phyloP scores from a whole-genome alignment of 148 eudicot species.

The Amaranthus cruentus region DNA sequence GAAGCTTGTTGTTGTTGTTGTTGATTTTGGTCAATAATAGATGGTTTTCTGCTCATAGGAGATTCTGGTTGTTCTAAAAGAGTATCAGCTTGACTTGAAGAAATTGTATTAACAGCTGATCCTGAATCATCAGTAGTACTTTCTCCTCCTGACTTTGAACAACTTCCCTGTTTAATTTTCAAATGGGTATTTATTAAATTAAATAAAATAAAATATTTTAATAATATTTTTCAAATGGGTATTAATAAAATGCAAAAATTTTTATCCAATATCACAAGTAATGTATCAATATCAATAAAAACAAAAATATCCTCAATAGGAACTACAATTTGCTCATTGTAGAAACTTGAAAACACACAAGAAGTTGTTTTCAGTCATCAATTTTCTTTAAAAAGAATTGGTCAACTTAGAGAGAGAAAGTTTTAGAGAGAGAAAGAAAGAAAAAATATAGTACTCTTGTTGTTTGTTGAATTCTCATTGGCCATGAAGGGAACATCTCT shows the following conservation, averaged over 20 bases:
- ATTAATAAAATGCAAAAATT: not conserved
- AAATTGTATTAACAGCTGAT: slow-evolving; percentile 66
- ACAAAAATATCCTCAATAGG: slow-evolving; percentile 12
- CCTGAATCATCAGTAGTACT: slow-evolving; percentile 67
- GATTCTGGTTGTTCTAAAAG: slow-evolving; percentile 51
- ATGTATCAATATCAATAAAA: not conserved
- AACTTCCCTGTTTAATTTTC: slow-evolving; percentile 44
- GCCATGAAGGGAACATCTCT: slow-evolving; percentile 99
- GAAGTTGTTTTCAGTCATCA: slow-evolving; percentile 26
- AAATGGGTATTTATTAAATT: not conserved
- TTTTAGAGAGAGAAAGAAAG: slow-evolving; percentile 1
- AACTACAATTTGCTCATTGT: slow-evolving; percentile 2
- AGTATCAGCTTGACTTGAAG: slow-evolving; percentile 50
- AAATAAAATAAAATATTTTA: not conserved
- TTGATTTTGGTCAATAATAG: slow-evolving; percentile 8
- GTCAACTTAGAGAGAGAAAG: slow-evolving; percentile 31
- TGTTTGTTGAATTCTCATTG: slow-evolving; percentile 75
- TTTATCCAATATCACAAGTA: slow-evolving; percentile 21
- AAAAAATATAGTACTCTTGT: slow-evolving; percentile 34
- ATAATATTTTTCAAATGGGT: slow-evolving; percentile 15
- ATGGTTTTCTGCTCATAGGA: slow-evolving; percentile 52
- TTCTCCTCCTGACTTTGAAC: slow-evolving; percentile 66
- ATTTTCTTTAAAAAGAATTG: slow-evolving; percentile 28
- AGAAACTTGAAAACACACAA: slow-evolving; percentile 21
- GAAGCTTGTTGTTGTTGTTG: slow-evolving; percentile 23